Base-by-base conservation (phyloP, 169 alveolate species). In the Plasmodium vinckei region DNA sequence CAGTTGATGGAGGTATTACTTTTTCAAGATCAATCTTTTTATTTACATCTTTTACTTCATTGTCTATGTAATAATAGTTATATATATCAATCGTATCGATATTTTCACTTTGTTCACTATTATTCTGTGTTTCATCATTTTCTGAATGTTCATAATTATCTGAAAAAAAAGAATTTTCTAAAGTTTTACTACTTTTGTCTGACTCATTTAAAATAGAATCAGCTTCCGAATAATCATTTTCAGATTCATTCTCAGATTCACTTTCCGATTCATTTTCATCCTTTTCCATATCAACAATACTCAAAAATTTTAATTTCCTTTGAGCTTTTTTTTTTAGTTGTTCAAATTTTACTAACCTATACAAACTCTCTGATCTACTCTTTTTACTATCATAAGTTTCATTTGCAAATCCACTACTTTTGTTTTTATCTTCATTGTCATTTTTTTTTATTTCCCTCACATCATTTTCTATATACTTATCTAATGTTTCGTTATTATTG, bases 221-320 rank as follows among this genome's bases (percentile, higher is more conserved):
- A 33, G 2, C 23, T 51, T 72, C 89, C 0, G 42, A 3, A 4
- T 33, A 33, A 33, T 33, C 5, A 25, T 12, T 79, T 1, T 21
- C 33, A 49, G 72, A 19, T 17, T 82, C 86, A 61, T 59, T 70
- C 2, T 33, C 63, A 39, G n/a, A n/a, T n/a, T 33, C 5, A 25
- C 5, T 79, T 1, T 21, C 33, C 25, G 72, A 19, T 17, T 82
- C 86, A 61, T 59, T 70, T 7, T 33, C 63, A 39, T 33, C 53
- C 5, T 56, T 82, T 25, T 73, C 6, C 33, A 82, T 69, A 56
- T 82, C 82, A n/a, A 82, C 73, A 54, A 82, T 82, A 44, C 90
- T 82, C 51, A 82, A 44, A 82, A 82, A 82, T 23, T 82, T 82
- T 27, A 82, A 25, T 46, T 82, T 82, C 25, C 90, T 65, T 19